Conservation (phyloP, 176 grass and related monocot species). For the Oryza coarctata region DNA sequence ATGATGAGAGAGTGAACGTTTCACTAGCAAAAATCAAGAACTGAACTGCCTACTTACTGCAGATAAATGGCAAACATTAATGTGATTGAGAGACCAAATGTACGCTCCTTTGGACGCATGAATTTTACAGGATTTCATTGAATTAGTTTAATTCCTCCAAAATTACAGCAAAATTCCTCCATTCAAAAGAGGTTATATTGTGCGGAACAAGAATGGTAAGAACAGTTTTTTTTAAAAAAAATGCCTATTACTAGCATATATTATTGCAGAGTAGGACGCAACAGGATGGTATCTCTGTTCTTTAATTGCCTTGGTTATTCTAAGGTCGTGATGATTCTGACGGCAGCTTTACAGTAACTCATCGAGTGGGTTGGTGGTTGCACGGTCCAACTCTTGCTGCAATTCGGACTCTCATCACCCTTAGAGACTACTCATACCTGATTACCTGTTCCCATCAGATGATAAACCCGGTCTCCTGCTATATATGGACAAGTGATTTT, state of each 20-base stretch:
- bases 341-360: not conserved
- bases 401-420: not conserved
- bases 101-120: no score
- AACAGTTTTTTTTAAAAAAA: no score
- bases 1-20: not conserved
- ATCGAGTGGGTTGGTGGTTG: slow-evolving; percentile 1
- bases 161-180: no score
- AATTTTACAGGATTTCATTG: no score
- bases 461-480: not conserved
- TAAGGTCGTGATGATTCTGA: not conserved
- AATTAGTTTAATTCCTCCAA: no score
- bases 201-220: not conserved
- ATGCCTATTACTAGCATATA: not conserved
- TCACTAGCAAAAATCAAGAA: not conserved
- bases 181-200: not conserved
- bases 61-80: not conserved
- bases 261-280: not conserved
- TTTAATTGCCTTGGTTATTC: not conserved
- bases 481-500: not conserved
- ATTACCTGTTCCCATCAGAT: not conserved
- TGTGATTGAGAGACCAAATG: not conserved
- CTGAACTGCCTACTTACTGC: not conserved
- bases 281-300: not conserved
- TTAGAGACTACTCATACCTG: not conserved
- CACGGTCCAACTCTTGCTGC: not conserved